These are phyloP conservation scores for Saitozyma sp. DNA, from an alignment of 768 basidiomycete species.

Conservation along the genomic window DNA sequence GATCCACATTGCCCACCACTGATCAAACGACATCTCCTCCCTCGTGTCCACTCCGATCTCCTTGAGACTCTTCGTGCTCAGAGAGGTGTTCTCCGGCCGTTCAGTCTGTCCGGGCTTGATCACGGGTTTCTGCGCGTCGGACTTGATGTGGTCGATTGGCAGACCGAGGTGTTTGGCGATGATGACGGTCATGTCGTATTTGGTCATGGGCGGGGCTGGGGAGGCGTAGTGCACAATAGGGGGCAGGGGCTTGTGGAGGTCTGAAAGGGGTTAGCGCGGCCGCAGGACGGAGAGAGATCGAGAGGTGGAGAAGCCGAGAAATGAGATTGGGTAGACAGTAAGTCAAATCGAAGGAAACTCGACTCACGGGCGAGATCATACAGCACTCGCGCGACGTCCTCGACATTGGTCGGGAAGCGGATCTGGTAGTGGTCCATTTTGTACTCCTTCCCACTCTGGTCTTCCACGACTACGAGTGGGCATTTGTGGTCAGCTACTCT, in stretches of 20 bases:
- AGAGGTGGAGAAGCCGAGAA: neutral
- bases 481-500: neutral
- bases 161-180: conserved; percentile 64
- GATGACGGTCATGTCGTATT: conserved; percentile 84
- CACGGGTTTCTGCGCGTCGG: conserved; percentile 62
- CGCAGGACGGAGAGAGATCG: no score
- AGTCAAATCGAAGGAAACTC: neutral
- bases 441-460: conserved; percentile 82
- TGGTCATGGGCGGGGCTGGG: conserved; percentile 73
- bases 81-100: conserved; percentile 75
- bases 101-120: conserved; percentile 63
- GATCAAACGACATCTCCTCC: conserved; percentile 68
- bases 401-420: conserved; percentile 85
- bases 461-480: conserved; percentile 61
- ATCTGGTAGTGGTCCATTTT: conserved; percentile 96
- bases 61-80: conserved; percentile 75
- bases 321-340: neutral
- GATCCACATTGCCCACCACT: conserved; percentile 69
- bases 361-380: conserved; percentile 68
- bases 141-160: conserved; percentile 66
- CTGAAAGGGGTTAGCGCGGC: conserved; percentile 36
- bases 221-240: conserved; percentile 82
- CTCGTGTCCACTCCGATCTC: conserved; percentile 59
- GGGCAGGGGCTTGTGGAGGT: conserved; percentile 58
- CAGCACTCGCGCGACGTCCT: conserved; percentile 83